These are phyloP conservation scores for Rubia occidens DNA, from an alignment of 305 asterid species.

Conservation along the genomic window DNA sequence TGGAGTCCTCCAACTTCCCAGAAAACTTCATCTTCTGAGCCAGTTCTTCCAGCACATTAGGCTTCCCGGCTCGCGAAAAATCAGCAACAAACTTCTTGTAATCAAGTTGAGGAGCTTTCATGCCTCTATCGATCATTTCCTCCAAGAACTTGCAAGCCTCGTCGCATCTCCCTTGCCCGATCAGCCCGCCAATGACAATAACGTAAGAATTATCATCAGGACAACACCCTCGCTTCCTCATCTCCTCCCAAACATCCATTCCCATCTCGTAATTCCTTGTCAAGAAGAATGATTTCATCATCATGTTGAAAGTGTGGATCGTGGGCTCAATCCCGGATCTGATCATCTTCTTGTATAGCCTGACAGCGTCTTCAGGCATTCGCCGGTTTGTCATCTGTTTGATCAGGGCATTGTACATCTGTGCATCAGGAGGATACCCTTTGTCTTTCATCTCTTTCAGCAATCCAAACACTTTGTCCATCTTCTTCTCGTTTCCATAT, in stretches of 20 bases:
- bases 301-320: slow-evolving; percentile 73
- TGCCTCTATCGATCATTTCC: slow-evolving; percentile 77
- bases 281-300: slow-evolving; percentile 61
- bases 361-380: slow-evolving; percentile 68
- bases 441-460: slow-evolving; percentile 69
- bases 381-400: slow-evolving; percentile 54
- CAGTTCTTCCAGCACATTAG: slow-evolving; percentile 41
- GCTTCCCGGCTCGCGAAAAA: slow-evolving; percentile 43
- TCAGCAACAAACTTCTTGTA: slow-evolving; percentile 46
- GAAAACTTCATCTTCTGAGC: slow-evolving; percentile 48
- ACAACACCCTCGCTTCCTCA: slow-evolving; percentile 67
- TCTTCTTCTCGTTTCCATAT: slow-evolving; percentile 57
- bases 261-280: slow-evolving; percentile 54
- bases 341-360: slow-evolving; percentile 72
- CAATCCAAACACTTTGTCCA: slow-evolving; percentile 53
- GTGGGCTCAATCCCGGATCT: slow-evolving; percentile 45
- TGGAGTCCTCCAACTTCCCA: slow-evolving; percentile 51
- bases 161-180: slow-evolving; percentile 50
- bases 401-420: slow-evolving; percentile 61
- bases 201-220: slow-evolving; percentile 78
- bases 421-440: slow-evolving; percentile 62
- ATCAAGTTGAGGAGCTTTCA: slow-evolving; percentile 69
- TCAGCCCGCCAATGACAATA: slow-evolving; percentile 61
- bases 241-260: slow-evolving; percentile 76
- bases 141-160: slow-evolving; percentile 62